Evolutionary conservation across 441 rosid genomes (phyloP), one percentile per base, ranked within the genome.

Genomic region (Gossypium aridum): DNA sequence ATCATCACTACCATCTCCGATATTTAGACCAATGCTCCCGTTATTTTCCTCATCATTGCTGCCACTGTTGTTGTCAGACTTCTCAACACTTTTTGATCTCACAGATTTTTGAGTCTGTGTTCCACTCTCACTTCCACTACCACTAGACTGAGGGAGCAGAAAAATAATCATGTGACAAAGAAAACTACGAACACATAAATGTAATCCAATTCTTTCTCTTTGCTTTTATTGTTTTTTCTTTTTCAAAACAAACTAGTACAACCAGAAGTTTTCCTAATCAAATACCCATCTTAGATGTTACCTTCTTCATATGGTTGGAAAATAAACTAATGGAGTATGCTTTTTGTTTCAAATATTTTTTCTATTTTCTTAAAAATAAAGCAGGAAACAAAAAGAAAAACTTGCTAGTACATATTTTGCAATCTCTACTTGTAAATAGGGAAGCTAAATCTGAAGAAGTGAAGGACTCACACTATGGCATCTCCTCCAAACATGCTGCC

Each of bases 401-500:
- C n/a, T 51, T 67, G 72, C 43, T 28, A 54, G 19, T 19, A 9
- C 60, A 63, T 62, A 51, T 54, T n/a, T 28, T 55, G 12, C 23
- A 25, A 75, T 39, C 34, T 49, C 28, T 55, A 7, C 61, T 61
- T 26, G 45, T 16, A 4, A 34, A 51, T 13, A 60, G 10, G 71
- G 53, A 76, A 65, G 75, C 69, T 47, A 75, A 13, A 26, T 26
- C 49, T 47, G 69, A 70, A n/a, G 73, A 28, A 74, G 62, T 67
- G 53, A 31, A 59, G 64, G 31, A 83, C 92, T 87, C 87, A 92
- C 93, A 37, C 88, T 88, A 77, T 90, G 92, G 80, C 95, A 89
- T 88, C 86, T 89, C 83, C 97, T 89, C 97, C 98, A 94, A 83
- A 94, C 89, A 76, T 92, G 97, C 83, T 94, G 98, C 97, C 98